phyloP scores from a whole-genome alignment of 495 filamentous ascomycete species.

The Penicillium maclennaniae region DNA sequence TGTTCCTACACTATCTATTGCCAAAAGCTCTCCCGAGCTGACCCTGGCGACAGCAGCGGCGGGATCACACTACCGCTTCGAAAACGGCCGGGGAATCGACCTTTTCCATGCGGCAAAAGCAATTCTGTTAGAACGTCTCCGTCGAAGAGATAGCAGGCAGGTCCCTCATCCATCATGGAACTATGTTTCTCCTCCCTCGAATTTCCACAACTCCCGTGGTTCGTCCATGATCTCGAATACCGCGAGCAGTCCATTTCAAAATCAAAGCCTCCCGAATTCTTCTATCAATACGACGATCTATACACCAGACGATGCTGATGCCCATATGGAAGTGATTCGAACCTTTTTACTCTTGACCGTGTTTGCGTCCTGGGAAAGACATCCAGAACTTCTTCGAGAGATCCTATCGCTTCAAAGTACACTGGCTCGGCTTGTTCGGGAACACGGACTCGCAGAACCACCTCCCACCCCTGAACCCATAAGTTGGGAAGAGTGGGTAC shows the following conservation, averaged over 20 bases:
- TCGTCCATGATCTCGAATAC: constrained; percentile 40
- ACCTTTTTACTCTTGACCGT: constrained; percentile 47
- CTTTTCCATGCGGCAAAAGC: constrained; percentile 63
- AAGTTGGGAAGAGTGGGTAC: constrained; percentile 50
- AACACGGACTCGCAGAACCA: constrained; percentile 43
- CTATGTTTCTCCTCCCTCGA: constrained; percentile 36
- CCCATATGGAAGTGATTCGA: constrained; percentile 49
- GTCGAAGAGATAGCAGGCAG: constrained; percentile 44
- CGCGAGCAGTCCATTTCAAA: constrained; percentile 39
- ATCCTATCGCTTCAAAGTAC: constrained; percentile 50
- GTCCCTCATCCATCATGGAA: constrained; percentile 44
- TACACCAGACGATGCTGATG: constrained; percentile 43
- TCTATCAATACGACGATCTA: constrained; percentile 36
- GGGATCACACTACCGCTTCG: constrained; percentile 56
- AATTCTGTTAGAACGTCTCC: constrained; percentile 45
- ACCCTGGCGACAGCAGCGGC: constrained; percentile 47
- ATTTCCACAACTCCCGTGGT: constrained; percentile 37
- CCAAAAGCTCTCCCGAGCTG: constrained; percentile 43
- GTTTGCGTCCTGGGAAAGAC: constrained; percentile 52
- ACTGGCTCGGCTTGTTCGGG: constrained; percentile 46
- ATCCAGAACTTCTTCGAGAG: constrained; percentile 46
- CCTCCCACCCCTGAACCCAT: constrained; percentile 30
- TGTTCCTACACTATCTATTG: constrained; percentile 45
- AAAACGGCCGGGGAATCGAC: constrained; percentile 61
- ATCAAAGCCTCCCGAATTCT: constrained; percentile 27